phyloP scores from a whole-genome alignment of 2,329 filamentous ascomycete species.

The Fusarium buharicum region DNA sequence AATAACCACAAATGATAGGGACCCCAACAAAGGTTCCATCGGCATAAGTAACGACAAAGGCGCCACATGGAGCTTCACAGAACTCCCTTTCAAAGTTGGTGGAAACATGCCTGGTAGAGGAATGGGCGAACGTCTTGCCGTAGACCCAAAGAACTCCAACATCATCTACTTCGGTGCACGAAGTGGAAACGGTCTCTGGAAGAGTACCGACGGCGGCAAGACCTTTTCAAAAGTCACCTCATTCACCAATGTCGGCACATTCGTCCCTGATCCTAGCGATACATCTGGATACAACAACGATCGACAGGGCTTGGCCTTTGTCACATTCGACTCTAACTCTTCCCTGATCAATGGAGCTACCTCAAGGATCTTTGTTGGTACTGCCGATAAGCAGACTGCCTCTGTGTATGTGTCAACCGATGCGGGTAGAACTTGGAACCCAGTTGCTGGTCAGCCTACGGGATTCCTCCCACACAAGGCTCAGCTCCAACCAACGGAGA shows the following conservation, averaged over 20 bases:
- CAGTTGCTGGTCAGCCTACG: constrained; percentile 61
- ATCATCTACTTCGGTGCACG: constrained; percentile 69
- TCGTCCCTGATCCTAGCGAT: constrained; percentile 57
- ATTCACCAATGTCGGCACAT: constrained; percentile 64
- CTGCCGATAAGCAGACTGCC: constrained; percentile 62
- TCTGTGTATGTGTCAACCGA: constrained; percentile 65
- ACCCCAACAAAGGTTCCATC: constrained; percentile 65
- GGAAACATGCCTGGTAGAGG: constrained; percentile 71
- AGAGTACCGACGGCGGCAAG: constrained; percentile 65
- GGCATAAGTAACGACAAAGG: constrained; percentile 65
- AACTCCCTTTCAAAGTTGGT: constrained; percentile 68
- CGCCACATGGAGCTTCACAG: constrained; percentile 60
- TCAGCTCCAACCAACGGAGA: constrained; percentile 61
- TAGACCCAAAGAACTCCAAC: constrained; percentile 66
- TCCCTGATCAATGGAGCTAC: constrained; percentile 58
- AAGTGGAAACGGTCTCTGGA: constrained; percentile 68
- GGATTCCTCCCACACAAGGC: constrained; percentile 66
- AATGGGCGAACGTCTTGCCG: constrained; percentile 66
- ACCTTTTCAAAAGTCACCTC: constrained; percentile 63
- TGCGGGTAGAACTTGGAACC: constrained; percentile 63
- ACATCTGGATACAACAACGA: constrained; percentile 58
- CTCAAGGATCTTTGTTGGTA: constrained; percentile 66
- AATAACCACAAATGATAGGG: constrained; percentile 44
- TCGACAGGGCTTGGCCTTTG: constrained; percentile 59
- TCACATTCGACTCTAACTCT: constrained; percentile 67